Evolutionary conservation across 306 rosid species (phyloP), one percentile per base, ranked within the genome.

Genomic region (Cucurbita argyrosperma): DNA sequence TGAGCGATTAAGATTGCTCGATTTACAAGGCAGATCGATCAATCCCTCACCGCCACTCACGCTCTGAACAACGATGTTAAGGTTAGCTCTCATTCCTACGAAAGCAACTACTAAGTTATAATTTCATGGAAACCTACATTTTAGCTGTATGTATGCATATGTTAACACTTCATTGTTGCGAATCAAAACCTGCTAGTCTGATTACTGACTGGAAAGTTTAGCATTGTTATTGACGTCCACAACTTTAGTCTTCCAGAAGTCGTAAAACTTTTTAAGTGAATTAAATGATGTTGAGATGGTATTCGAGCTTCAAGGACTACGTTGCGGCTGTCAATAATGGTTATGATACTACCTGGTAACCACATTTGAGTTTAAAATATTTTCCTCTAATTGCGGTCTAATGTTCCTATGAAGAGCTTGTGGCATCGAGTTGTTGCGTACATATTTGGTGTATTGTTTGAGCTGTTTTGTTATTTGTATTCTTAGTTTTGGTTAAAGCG

Each of bases 1-100:
- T 73, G 91, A 30, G 78, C 95, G 35, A 53, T 74, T 39, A 85
- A 92, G 11, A 87, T 91, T 60, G 8, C 92, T 0, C 85, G 89
- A 10, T 94, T 91, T 83, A 84, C 78, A 58, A 94, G 89, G 77
- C 97, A 89, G 79, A 88, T 96, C 9, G 97, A 91, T 86, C 96
- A 94, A 6, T 94, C 95, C 97, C 96, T 94, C 56, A 53, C 85
- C 64, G 79, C 91, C 37, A 84, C 99, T 74, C 94, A 81, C 76
- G 79, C 92, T 56, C 75, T 94, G 26, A 94, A 94, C 82, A 79
- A 90, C 11, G 95, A 91, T 47, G 83, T 94, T 55, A 94, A 94
- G 97, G 99, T 88, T 61, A 4, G 74, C 14, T 46, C 42, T 47
- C 56, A 68, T 15, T 66, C 26, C 35, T 30, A 30, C 18, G 54